Evolutionary conservation across 2,329 filamentous ascomycete species (phyloP), one percentile per base, ranked within the genome.

Genomic region (Trichophyton schoenleinii): DNA sequence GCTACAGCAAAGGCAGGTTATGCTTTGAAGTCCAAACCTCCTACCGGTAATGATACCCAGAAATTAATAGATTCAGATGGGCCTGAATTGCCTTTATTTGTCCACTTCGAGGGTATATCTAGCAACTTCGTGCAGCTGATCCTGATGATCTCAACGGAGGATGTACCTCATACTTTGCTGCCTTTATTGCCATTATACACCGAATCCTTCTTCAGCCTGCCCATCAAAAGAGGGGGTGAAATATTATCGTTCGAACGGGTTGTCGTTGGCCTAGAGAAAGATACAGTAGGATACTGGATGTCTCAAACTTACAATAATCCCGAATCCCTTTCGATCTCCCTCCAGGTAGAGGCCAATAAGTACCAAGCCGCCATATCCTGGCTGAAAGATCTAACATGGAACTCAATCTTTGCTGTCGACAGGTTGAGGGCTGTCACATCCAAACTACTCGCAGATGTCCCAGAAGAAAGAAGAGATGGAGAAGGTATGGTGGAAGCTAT

Each of bases 51-150:
- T 66, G 72, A 81, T 3, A 83, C 89, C 3, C 94, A 99, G 72
- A 80, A 84, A 63, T 74, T 86, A 57, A 83, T 99, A 57, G 89
- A 97, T 70, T 77, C 80, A 13, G 83, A 89, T 46, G 79, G 81
- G 42, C 73, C 78, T 5, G 78, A 80, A 15, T 71, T 86, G n/a
- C 87, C 90, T 0, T 78, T 97, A 1, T 99, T 96, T 74, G 81
- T 99, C n/a, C 92, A 99, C 74, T 99, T 95, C 66, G 94, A 99
- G 74, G 87, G 96, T 69, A 91, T 97, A 13, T 87, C 87, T 1
- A 95, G 89, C 63, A 95, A 90, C 70, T 99, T 99, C 72, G 90
- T 95, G 5, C 87, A 92, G 67, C 81, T 97, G 62, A 87, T 84
- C 57, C 75, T 97, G 22, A 84, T 94, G 61, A 79, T 97, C 58